Evolutionary conservation across 805 yeast genomes (phyloP).

Genomic region (Candida quercuum): DNA sequence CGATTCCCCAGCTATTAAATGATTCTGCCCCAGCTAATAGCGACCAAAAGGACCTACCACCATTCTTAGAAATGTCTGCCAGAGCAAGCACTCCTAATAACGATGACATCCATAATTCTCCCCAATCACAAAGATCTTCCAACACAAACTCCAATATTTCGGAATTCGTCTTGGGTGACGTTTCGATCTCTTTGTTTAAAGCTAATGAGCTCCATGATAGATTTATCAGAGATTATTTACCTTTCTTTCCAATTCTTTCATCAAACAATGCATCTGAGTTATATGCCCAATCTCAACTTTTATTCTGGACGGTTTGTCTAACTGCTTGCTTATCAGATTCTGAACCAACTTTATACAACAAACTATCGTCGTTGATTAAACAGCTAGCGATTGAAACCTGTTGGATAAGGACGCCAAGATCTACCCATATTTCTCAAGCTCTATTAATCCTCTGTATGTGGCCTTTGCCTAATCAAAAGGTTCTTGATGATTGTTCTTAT

Average conservation of each 20-base stretch:
- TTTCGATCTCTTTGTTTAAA: conserved; percentile 54
- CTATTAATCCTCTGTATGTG: conserved; percentile 77
- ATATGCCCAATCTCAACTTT: conserved; percentile 74
- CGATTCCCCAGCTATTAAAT: conserved; percentile 32
- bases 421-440: conserved; percentile 91
- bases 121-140: conserved; percentile 21
- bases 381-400: conserved; percentile 88
- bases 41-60: conserved; percentile 32
- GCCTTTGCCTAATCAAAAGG: conserved; percentile 92
- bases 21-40: conserved; percentile 38
- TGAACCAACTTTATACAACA: conserved; percentile 74
- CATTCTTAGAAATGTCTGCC: conserved; percentile 36
- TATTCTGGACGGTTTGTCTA: conserved; percentile 87
- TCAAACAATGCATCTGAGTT: conserved; percentile 69
- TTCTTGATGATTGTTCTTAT: conserved; percentile 86
- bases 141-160: conserved; percentile 31
- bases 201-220: conserved; percentile 70
- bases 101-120: conserved; percentile 12
- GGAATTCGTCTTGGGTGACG: conserved; percentile 75
- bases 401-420: conserved; percentile 89
- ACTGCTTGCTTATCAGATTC: conserved; percentile 86
- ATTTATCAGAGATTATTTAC: conserved; percentile 63
- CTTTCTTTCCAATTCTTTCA: conserved; percentile 74
- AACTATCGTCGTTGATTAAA: conserved; percentile 71
- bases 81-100: conserved; percentile 28